Evolutionary conservation across 1,284 basidiomycete species (phyloP), one percentile per base, ranked within the genome.

Genomic region (Malassezia psittaci): DNA sequence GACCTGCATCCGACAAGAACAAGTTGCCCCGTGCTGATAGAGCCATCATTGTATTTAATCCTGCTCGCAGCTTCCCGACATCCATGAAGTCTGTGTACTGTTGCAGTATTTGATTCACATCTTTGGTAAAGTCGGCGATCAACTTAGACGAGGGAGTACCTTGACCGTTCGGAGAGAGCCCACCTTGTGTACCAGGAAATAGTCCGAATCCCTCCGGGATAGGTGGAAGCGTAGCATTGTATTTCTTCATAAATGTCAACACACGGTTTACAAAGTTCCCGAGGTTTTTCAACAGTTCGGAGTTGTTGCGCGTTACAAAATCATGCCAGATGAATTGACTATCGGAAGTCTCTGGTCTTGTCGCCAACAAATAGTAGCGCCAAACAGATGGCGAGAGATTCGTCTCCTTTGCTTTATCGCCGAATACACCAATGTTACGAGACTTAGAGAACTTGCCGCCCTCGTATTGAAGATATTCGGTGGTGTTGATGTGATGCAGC

Each of bases 371-470:
- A 77, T 96, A 98, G 77, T 96, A 99, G 61, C 94, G 81, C 94
- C 93, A 99, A 2, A 98, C 93, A 1, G 88, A 89, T 0, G 89
- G 78, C 33, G 91, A 87, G 41, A 96, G 85, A 6, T 89, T 89
- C 9, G 91, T 94, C 61, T 94, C 88, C 66, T 83, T 87, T 0
- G 94, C 94, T 38, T 86, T 86, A 64, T 91, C 90, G 35, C 94
- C 94, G 64, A 99, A 99, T 1, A 99, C 94, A 57, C 94, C 94
- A 56, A 96, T 85, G 66, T 90, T 90, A 65, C 88, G 84, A 67
- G 89, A 91, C 79, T 99, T 99, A 54, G 89, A 94, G 80, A 99
- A 99, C 76, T 99, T 99, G 50, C 91, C 93, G 52, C 89, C 89
- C 76, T 98, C 94, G 76, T 98, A 99, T 74, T 96, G 96, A 57